Conservation (phyloP, 208 protist species). For the Balamuthia mandrillaris region DNA sequence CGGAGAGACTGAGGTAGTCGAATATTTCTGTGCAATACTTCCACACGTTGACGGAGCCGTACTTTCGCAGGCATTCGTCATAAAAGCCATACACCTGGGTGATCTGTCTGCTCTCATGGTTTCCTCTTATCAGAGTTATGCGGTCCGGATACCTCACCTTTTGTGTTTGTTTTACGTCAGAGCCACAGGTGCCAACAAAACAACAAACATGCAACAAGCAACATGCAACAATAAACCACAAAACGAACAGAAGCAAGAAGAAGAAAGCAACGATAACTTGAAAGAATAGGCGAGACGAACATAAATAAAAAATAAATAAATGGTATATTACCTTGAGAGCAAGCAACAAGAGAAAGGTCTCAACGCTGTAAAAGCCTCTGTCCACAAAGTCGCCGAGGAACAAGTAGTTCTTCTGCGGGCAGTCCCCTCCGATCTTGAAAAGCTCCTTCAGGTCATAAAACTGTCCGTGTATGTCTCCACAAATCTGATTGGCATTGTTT, state of each 20-base stretch:
- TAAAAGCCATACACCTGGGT: slow-evolving; percentile 94
- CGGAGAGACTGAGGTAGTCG: slow-evolving; percentile 96
- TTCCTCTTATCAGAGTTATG: slow-evolving; percentile 72
- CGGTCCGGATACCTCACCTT: slow-evolving; percentile 80
- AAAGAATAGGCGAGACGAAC: too few species aligned
- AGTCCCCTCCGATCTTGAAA: background rate
- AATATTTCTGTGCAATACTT: slow-evolving; percentile 99
- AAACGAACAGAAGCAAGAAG: too few species aligned
- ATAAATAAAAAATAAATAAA: too few species aligned
- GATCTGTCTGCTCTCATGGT: slow-evolving; percentile 81
- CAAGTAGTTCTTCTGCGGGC: slow-evolving; percentile 86
- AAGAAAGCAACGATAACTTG: too few species aligned
- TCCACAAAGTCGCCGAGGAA: slow-evolving; percentile 98
- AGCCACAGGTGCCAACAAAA: too few species aligned
- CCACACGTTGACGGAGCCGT: slow-evolving; percentile 98
- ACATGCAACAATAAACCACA: too few species aligned
- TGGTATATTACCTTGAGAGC: slow-evolving; percentile 93
- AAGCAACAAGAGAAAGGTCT: slow-evolving; percentile 93
- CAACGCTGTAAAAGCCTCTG: slow-evolving; percentile 86
- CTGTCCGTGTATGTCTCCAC: slow-evolving; percentile 99
- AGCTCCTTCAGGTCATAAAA: slow-evolving; percentile 94
- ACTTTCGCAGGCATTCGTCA: slow-evolving; percentile 98
- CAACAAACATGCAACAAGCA: too few species aligned
- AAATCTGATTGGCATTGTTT: too few species aligned
- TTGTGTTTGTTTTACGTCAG: too few species aligned